These are phyloP conservation scores for Sporothrix inflata DNA, from an alignment of 2,329 filamentous ascomycete genomes.

Conservation along the genomic window DNA sequence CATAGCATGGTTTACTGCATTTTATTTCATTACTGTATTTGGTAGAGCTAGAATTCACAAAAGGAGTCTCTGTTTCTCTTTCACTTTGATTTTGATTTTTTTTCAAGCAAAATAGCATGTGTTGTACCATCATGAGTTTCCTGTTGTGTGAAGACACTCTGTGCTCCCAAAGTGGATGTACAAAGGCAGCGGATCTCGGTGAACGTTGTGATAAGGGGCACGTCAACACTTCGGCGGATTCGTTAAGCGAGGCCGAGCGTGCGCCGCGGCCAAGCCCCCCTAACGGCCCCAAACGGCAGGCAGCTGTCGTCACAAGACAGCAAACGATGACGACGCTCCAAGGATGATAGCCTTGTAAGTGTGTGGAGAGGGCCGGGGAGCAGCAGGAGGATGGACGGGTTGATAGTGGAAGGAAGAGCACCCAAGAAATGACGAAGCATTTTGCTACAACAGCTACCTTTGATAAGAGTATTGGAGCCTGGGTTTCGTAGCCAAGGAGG, in stretches of 20 bases:
- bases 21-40: not conserved
- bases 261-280: not conserved
- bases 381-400: not conserved
- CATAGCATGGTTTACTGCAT: constrained; percentile 15
- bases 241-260: not conserved
- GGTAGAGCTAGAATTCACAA: not conserved
- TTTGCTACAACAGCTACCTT: not conserved
- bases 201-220: not conserved
- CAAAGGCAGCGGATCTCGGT: not conserved
- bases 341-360: not conserved
- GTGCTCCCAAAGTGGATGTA: too few relatives aligned
- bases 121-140: not conserved
- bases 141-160: not conserved
- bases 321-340: not conserved
- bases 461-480: not conserved
- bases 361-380: not conserved
- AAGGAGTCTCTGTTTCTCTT: not conserved
- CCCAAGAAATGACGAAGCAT: not conserved
- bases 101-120: not conserved
- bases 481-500: not conserved
- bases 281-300: not conserved
- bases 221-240: not conserved
- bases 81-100: not conserved
- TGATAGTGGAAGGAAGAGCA: constrained; percentile 11
- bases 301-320: not conserved